phyloP scores from a whole-genome alignment of 2,329 filamentous ascomycete genomes.

The Chalaropsis ovoidea region DNA sequence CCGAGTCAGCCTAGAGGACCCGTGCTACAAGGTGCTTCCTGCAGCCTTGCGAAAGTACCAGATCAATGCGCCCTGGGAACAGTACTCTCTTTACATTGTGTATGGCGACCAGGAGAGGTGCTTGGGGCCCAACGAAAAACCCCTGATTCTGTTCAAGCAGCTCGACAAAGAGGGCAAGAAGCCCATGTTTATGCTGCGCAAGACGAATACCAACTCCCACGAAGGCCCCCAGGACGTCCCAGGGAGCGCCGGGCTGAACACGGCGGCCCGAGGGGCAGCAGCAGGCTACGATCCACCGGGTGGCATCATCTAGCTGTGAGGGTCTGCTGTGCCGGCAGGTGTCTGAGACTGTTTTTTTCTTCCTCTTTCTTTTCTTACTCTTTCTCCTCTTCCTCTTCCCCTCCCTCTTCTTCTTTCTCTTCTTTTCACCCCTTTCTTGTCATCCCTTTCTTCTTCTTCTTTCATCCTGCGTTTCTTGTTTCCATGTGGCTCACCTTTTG shows the following conservation, averaged over 20 bases:
- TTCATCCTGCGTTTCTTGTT: not conserved
- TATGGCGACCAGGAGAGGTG: slow-evolving; percentile 98
- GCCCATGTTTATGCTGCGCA: slow-evolving; percentile 96
- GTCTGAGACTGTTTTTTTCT: not conserved
- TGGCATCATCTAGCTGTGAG: slow-evolving; percentile 44
- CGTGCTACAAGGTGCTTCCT: slow-evolving; percentile 91
- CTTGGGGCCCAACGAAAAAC: slow-evolving; percentile 82
- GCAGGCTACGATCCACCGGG: slow-evolving; percentile 49
- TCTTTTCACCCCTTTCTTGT: not conserved
- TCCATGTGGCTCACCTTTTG: not conserved
- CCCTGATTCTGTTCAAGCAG: slow-evolving; percentile 92
- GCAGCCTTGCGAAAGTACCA: slow-evolving; percentile 96
- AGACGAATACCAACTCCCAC: slow-evolving; percentile 46
- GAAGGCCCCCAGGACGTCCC: slow-evolving; percentile 40
- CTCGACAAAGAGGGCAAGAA: slow-evolving; percentile 94
- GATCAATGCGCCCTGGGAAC: slow-evolving; percentile 93
- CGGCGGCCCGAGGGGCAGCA: slow-evolving; percentile 37
- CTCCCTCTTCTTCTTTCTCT: not conserved
- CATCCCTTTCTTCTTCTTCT: not conserved
- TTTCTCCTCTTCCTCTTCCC: not conserved
- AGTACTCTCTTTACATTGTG: slow-evolving; percentile 96
- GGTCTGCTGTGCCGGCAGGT: not conserved
- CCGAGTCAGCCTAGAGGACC: slow-evolving; percentile 94
- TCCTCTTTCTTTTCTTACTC: not conserved
- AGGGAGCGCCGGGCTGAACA: slow-evolving; percentile 45